phyloP scores from a whole-genome alignment of 106 monocot species.

The Dactylorhiza incarnata region DNA sequence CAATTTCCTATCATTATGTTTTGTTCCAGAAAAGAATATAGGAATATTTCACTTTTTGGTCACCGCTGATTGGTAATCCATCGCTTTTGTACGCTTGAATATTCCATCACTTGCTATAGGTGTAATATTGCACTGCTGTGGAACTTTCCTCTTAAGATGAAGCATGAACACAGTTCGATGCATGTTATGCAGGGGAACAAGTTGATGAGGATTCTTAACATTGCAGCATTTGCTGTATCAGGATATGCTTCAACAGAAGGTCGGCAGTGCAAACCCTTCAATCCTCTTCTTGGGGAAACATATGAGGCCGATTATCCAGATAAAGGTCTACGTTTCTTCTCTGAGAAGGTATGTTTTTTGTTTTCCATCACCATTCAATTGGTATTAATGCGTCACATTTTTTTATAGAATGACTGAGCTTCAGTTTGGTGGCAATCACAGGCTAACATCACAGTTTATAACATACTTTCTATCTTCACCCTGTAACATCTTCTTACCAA shows the following conservation, averaged over 20 bases:
- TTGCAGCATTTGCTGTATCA: constrained; percentile 93
- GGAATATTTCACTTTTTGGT: neutral
- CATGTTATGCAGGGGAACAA: constrained; percentile 64
- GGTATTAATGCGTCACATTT: neutral
- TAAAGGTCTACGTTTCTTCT: constrained; percentile 95
- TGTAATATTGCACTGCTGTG: neutral
- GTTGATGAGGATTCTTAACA: constrained; percentile 88
- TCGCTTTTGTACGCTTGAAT: neutral
- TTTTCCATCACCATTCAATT: neutral
- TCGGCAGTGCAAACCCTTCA: constrained; percentile 93
- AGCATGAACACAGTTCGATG: neutral
- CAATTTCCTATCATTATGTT: neutral
- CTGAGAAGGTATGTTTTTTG: constrained; percentile 63
- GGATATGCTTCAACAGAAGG: constrained; percentile 99
- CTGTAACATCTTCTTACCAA: neutral
- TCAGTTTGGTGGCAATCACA: neutral
- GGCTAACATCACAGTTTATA: neutral
- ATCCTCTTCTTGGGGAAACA: constrained; percentile 95
- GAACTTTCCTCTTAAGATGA: neutral
- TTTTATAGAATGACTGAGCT: neutral
- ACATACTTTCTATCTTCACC: neutral
- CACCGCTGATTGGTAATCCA: neutral
- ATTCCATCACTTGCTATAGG: neutral
- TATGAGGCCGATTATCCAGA: constrained; percentile 98
- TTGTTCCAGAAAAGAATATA: neutral